phyloP scores from a whole-genome alignment of 768 basidiomycete genomes.

The Termitomyces sp. region DNA sequence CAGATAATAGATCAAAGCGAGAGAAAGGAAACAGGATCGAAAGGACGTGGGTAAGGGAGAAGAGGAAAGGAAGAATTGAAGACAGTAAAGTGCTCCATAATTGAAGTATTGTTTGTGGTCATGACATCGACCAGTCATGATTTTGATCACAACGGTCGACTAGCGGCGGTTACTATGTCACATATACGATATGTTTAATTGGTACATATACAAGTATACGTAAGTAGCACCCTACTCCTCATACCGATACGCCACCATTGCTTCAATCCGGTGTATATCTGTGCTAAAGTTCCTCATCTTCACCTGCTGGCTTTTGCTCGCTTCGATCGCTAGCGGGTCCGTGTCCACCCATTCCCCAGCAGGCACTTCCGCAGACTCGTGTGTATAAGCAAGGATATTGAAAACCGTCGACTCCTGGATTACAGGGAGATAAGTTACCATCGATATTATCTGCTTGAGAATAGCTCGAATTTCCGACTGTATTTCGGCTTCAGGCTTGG shows the following conservation, averaged over 20 bases:
- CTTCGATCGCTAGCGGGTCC: conserved; percentile 87
- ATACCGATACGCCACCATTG: conserved; percentile 96
- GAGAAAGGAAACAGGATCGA: conserved; percentile 19
- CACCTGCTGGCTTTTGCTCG: conserved; percentile 89
- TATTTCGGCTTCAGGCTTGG: conserved; percentile 83
- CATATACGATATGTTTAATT: not conserved
- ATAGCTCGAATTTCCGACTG: conserved; percentile 97
- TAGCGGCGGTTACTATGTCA: not conserved
- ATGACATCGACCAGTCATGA: conserved; percentile 18
- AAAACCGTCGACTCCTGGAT: conserved; percentile 95
- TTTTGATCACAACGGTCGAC: conserved; percentile 17
- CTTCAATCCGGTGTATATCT: conserved; percentile 95
- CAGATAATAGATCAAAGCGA: conserved; percentile 28
- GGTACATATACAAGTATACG: not conserved
- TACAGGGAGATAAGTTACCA: conserved; percentile 93
- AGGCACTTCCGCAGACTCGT: conserved; percentile 86
- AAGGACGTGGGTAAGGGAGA: conserved; percentile 9
- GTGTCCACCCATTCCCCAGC: conserved; percentile 95
- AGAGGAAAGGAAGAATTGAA: conserved; percentile 3
- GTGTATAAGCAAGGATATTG: conserved; percentile 96
- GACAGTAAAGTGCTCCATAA: conserved; percentile 5
- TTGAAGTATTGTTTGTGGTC: conserved; percentile 16
- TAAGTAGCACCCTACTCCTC: conserved; percentile 49
- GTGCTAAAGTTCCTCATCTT: conserved; percentile 96
- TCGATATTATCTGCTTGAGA: conserved; percentile 96